Percentiles rank a stretch among this genome's conserved stretches.
These are phyloP conservation scores for Phylloporus rhodoxanthus DNA, from an alignment of 768 basidiomycete genomes.

Conservation along the genomic window DNA sequence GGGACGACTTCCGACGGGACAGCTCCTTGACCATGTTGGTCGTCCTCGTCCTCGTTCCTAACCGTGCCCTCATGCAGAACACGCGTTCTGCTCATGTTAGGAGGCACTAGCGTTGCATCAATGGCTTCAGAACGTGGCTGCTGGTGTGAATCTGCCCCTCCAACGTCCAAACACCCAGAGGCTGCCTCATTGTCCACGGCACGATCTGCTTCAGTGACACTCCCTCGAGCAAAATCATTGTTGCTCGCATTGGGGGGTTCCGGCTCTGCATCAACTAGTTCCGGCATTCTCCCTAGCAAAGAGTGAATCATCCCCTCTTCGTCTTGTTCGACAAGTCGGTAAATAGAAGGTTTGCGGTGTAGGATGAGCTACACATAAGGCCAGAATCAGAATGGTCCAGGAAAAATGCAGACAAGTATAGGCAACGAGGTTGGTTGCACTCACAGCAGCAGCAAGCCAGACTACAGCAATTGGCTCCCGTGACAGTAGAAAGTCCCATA, in stretches of 20 bases:
- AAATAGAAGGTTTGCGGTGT: constrained; percentile 61
- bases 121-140: neutral
- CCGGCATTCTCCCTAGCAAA: constrained; percentile 58
- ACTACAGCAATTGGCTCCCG: constrained; percentile 77
- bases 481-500: constrained; percentile 84
- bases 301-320: constrained; percentile 84
- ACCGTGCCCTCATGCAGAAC: neutral
- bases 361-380: constrained; percentile 55
- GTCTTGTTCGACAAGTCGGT: constrained; percentile 55
- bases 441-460: constrained; percentile 78
- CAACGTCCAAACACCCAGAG: neutral
- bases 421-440: constrained; percentile 24
- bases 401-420: neutral
- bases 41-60: neutral
- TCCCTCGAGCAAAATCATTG: neutral
- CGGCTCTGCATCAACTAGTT: constrained; percentile 31
- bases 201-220: neutral
- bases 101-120: neutral
- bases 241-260: neutral
- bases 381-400: neutral
- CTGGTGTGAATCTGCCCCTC: neutral
- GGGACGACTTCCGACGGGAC: neutral
- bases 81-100: neutral
- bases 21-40: neutral
- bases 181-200: neutral